phyloP scores from a whole-genome alignment of 139 green algal genomes.

The Coelastrella sp. region DNA sequence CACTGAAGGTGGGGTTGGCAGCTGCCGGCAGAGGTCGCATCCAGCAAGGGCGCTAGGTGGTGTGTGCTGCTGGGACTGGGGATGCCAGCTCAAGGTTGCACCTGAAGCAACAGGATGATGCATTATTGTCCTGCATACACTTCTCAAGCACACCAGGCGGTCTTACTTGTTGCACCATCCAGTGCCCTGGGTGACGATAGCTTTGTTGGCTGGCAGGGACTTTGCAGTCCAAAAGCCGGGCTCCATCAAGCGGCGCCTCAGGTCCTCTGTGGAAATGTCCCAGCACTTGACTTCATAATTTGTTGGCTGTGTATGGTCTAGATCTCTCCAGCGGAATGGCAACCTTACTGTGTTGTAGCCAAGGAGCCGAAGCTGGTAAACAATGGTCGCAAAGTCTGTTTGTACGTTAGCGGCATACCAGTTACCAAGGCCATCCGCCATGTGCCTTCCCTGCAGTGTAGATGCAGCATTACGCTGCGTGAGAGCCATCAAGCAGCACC shows the following conservation, averaged over 20 bases:
- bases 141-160: neutral
- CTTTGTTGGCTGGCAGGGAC: constrained; percentile 6
- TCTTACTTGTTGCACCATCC: constrained; percentile 38
- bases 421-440: constrained; percentile 22
- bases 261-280: constrained; percentile 14
- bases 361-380: constrained; percentile 44
- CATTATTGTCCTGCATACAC: neutral
- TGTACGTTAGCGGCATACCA: neutral
- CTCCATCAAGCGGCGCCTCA: constrained; percentile 24
- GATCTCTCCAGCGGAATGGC: constrained; percentile 41
- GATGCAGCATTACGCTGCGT: neutral
- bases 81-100: neutral
- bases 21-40: too few relatives aligned
- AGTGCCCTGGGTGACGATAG: neutral
- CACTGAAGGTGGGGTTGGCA: too few relatives aligned
- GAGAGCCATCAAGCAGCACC: neutral
- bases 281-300: constrained; percentile 10
- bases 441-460: constrained; percentile 4
- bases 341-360: constrained; percentile 48
- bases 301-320: constrained; percentile 1
- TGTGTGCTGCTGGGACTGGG: too few relatives aligned
- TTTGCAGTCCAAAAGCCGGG: constrained; percentile 32
- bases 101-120: neutral
- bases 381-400: constrained; percentile 33
- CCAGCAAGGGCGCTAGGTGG: too few relatives aligned